Evolutionary conservation across 371 early-diverging fungal species (phyloP).

Genomic region (Mortierella sp.): DNA sequence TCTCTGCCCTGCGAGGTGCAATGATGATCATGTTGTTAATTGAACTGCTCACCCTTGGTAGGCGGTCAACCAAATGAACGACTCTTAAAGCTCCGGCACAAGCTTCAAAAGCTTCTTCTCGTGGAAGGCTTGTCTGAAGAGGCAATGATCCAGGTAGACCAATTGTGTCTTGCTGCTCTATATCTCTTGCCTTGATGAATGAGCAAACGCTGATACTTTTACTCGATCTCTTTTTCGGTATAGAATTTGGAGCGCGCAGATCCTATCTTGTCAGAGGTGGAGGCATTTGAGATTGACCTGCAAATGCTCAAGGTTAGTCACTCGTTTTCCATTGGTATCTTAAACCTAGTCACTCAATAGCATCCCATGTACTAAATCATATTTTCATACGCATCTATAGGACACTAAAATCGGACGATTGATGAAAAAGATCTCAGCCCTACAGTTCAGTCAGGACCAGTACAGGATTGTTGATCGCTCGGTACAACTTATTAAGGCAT

Average conservation of each 20-base stretch:
- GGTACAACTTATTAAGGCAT: constrained; percentile 39
- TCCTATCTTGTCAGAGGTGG: constrained; percentile 50
- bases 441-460: constrained; percentile 39
- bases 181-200: neutral
- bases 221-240: neutral
- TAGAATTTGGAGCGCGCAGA: constrained; percentile 48
- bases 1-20: neutral
- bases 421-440: constrained; percentile 49
- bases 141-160: constrained; percentile 40
- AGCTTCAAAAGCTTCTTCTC: constrained; percentile 45
- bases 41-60: constrained; percentile 7
- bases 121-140: constrained; percentile 47
- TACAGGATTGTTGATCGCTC: constrained; percentile 42
- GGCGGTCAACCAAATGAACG: constrained; percentile 50
- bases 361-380: neutral
- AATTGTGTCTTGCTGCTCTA: neutral
- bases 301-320: constrained; percentile 47
- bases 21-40: neutral
- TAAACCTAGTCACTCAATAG: neutral
- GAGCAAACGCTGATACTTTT: neutral
- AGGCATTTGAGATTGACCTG: constrained; percentile 47
- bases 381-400: constrained; percentile 5
- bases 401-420: constrained; percentile 52
- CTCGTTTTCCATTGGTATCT: neutral
- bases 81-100: constrained; percentile 50